These are phyloP conservation scores for Quillaja saponaria DNA, from an alignment of 306 rosid species.

Conservation along the genomic window DNA sequence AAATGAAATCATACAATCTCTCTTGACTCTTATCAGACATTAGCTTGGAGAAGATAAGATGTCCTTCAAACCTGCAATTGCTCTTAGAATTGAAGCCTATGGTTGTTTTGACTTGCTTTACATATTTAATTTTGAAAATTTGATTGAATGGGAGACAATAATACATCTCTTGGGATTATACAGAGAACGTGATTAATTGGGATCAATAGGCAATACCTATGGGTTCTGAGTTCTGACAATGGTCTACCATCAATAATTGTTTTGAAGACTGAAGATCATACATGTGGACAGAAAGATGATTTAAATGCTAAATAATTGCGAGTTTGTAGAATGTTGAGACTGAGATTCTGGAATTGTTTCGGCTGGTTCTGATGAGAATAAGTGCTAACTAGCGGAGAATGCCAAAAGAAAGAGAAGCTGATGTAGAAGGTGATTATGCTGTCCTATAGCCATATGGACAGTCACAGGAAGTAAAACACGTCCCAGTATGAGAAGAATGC, in stretches of 20 bases:
- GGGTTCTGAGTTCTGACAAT: no score
- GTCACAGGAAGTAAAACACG: neutral
- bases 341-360: neutral
- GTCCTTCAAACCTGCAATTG: neutral
- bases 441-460: neutral
- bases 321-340: neutral
- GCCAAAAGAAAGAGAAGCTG: conserved; percentile 39
- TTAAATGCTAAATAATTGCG: no score
- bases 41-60: no score
- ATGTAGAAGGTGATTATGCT: conserved; percentile 39
- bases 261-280: no score
- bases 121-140: neutral
- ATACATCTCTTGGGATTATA: conserved; percentile 14
- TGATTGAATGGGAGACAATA: conserved; percentile 10
- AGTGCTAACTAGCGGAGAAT: conserved; percentile 27
- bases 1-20: conserved; percentile 14
- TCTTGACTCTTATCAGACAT: conserved; percentile 4
- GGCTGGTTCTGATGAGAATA: neutral
- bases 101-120: neutral
- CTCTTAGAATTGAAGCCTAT: no score
- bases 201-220: no score
- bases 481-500: neutral
- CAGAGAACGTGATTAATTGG: neutral
- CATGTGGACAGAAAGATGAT: no score
- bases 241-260: no score